phyloP scores from a whole-genome alignment of 352 stramenopile genomes.

The Globisporangium nagaii region DNA sequence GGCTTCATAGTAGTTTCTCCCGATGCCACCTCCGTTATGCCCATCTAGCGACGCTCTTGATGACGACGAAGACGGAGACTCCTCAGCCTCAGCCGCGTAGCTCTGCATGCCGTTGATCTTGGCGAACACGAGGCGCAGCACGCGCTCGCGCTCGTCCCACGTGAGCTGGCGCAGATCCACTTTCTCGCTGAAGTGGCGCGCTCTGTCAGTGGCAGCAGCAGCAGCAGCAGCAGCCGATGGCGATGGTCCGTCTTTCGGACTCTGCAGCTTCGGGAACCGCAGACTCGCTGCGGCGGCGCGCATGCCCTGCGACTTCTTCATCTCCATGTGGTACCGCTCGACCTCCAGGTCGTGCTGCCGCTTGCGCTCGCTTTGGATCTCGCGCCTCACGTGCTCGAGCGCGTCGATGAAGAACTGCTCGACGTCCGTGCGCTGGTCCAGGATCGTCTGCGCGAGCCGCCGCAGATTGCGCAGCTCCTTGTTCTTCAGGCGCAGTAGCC shows the following conservation, averaged over 20 bases:
- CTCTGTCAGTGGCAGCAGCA: background rate
- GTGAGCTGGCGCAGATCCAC: constrained; percentile 86
- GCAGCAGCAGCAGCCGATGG: background rate
- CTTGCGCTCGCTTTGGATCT: constrained; percentile 59
- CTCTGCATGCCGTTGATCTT: constrained; percentile 89
- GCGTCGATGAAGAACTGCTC: constrained; percentile 92
- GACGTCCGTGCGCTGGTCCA: constrained; percentile 89
- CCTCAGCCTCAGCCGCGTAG: constrained; percentile 13
- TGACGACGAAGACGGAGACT: background rate
- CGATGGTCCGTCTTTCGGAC: constrained; percentile 6
- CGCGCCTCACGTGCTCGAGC: constrained; percentile 81
- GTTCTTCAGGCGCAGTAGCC: constrained; percentile 90
- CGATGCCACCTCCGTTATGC: background rate
- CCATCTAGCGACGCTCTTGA: background rate
- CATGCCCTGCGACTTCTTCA: constrained; percentile 34
- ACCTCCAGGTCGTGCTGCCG: constrained; percentile 36
- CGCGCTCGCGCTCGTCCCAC: constrained; percentile 89
- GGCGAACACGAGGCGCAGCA: constrained; percentile 91
- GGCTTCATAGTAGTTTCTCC: too few species aligned
- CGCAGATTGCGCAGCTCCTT: constrained; percentile 89
- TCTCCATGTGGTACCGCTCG: constrained; percentile 48
- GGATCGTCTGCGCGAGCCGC: constrained; percentile 84
- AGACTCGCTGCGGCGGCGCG: constrained; percentile 15
- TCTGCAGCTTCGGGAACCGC: constrained; percentile 43
- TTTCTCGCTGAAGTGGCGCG: constrained; percentile 50